These are phyloP conservation scores for Kazachstania bromeliacearum DNA, from an alignment of 805 yeast genomes.

Conservation along the genomic window DNA sequence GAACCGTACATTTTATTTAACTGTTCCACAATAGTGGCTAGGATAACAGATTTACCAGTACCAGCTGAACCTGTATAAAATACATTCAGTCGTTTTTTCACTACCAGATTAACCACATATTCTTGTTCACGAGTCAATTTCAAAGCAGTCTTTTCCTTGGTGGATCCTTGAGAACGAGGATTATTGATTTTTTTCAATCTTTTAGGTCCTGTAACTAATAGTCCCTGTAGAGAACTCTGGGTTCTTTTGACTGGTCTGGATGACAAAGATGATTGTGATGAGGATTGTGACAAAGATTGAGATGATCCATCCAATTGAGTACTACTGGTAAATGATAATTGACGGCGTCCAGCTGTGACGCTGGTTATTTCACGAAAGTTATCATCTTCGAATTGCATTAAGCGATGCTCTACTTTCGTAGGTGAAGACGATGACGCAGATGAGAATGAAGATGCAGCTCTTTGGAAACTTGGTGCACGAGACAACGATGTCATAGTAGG, in stretches of 20 bases:
- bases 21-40: constrained; percentile 51
- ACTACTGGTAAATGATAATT: constrained; percentile 14
- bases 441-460: constrained; percentile 1
- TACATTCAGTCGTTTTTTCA: constrained; percentile 42
- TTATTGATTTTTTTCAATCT: constrained; percentile 11
- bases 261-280: constrained; percentile 1
- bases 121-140: constrained; percentile 40
- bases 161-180: not conserved
- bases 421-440: constrained; percentile 4
- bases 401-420: constrained; percentile 5
- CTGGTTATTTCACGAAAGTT: constrained; percentile 7
- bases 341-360: constrained; percentile 9
- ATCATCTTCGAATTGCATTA: constrained; percentile 6
- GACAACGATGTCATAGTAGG: constrained; percentile 1
- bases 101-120: constrained; percentile 42
- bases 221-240: constrained; percentile 13
- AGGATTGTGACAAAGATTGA: not conserved
- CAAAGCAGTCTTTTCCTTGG: constrained; percentile 2
- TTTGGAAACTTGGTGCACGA: constrained; percentile 8
- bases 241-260: constrained; percentile 8
- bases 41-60: constrained; percentile 90
- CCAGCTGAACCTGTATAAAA: constrained; percentile 95
- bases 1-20: constrained; percentile 37
- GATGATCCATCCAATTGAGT: constrained; percentile 1
- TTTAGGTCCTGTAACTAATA: constrained; percentile 13